These are phyloP conservation scores for Straminergon stramineum DNA, from an alignment of 225 moss, liverwort and hornwort species.

Conservation along the genomic window DNA sequence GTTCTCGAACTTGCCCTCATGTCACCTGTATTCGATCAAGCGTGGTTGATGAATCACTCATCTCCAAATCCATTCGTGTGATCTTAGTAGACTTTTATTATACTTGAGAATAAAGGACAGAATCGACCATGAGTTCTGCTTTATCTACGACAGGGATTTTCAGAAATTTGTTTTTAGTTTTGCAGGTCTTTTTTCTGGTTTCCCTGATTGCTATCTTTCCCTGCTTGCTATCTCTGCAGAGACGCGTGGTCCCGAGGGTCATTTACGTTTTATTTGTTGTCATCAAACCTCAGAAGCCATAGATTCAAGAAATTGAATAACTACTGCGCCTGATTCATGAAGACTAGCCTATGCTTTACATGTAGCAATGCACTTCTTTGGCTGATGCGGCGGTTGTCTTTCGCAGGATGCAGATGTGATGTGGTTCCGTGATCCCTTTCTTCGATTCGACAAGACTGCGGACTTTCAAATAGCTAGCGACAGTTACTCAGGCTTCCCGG, in stretches of 20 bases:
- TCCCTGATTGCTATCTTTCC: background rate
- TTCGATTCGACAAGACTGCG: conserved; percentile 48
- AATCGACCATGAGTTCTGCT: background rate
- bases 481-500: conserved; percentile 62
- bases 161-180: background rate
- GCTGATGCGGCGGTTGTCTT: conserved; percentile 12
- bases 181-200: background rate
- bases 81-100: background rate
- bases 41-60: background rate
- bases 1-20: background rate
- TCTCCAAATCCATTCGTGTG: background rate
- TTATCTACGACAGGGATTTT: background rate
- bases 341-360: background rate
- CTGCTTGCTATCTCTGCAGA: background rate
- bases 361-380: background rate
- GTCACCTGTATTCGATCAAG: background rate
- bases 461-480: conserved; percentile 97
- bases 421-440: conserved; percentile 97
- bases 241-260: background rate
- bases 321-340: background rate
- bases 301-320: background rate
- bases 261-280: background rate
- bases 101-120: background rate
- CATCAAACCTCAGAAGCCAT: background rate
- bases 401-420: conserved; percentile 94